phyloP scores from a whole-genome alignment of 768 basidiomycete species.

The Naematelia aurantialba region DNA sequence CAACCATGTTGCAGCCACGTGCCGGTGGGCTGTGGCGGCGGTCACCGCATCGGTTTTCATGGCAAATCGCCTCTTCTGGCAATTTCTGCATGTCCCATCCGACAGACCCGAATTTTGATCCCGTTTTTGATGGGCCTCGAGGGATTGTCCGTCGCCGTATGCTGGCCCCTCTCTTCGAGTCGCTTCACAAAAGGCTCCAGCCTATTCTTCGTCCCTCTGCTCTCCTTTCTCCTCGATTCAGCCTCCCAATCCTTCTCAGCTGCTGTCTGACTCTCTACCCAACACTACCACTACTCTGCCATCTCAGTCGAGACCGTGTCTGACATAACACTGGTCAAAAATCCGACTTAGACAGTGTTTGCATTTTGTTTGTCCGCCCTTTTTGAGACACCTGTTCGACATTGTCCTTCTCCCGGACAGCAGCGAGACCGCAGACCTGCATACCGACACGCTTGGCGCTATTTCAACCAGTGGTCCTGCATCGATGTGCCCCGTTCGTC shows the following conservation, averaged over 20 bases:
- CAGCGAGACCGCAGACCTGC: no score
- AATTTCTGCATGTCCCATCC: neutral
- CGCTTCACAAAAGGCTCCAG: no score
- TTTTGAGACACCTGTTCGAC: neutral
- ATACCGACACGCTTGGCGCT: no score
- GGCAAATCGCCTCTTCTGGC: conserved; percentile 4
- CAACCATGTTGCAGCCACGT: no score
- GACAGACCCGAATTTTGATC: neutral
- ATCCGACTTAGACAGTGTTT: neutral
- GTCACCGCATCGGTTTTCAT: no score
- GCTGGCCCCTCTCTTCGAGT: no score
- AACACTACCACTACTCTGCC: neutral
- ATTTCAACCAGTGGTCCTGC: neutral
- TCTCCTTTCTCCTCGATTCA: neutral
- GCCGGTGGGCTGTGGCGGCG: no score
- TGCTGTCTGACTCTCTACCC: no score
- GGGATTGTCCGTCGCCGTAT: no score
- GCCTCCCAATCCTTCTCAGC: no score
- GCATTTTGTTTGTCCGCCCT: neutral
- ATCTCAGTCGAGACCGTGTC: neutral
- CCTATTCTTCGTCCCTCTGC: neutral
- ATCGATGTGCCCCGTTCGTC: neutral
- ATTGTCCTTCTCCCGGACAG: neutral
- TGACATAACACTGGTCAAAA: neutral
- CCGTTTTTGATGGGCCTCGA: no score